A percentile compares a stretch with the other conserved stretches of the same genome.
Conservation (phyloP, 1,139 yeast species). For the Diutina sp. region DNA sequence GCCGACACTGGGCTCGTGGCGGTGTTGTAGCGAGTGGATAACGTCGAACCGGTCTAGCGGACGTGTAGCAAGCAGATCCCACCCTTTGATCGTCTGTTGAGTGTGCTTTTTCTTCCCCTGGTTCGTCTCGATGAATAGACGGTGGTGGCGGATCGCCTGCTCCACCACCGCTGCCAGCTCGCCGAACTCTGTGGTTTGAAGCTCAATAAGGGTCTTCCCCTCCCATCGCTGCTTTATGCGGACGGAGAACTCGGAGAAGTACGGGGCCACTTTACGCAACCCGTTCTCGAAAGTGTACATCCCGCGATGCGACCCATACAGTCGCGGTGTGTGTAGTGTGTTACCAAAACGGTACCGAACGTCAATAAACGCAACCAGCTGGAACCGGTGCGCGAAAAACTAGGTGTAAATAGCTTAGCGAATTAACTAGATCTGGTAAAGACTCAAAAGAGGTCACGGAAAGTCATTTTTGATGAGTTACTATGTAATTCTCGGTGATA, state of each 20-base stretch:
- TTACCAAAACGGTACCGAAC: too few species aligned
- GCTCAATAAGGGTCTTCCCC: slow-evolving; percentile 27
- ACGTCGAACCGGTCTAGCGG: slow-evolving; percentile 34
- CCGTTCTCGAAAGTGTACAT: slow-evolving; percentile 18
- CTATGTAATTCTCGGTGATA: too few species aligned
- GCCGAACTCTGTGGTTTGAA: slow-evolving; percentile 34
- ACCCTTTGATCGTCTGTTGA: slow-evolving; percentile 11
- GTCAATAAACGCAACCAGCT: too few species aligned
- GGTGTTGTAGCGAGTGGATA: slow-evolving; percentile 34
- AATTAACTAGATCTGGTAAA: too few species aligned
- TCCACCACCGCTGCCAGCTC: slow-evolving; percentile 13
- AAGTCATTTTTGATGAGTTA: too few species aligned
- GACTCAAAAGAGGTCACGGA: too few species aligned
- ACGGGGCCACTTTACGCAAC: slow-evolving; percentile 34
- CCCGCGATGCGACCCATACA: background rate
- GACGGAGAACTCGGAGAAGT: slow-evolving; percentile 24
- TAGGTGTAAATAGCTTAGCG: too few species aligned
- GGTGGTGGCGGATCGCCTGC: slow-evolving; percentile 14
- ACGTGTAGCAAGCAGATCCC: slow-evolving; percentile 12
- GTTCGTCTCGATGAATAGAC: slow-evolving; percentile 15
- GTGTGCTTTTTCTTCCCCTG: slow-evolving; percentile 14
- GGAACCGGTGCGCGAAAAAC: too few species aligned
- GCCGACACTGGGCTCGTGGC: slow-evolving; percentile 50
- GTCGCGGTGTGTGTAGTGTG: too few species aligned
- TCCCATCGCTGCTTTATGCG: slow-evolving; percentile 39